These are phyloP conservation scores for Lachancea quebecensis DNA, from an alignment of 805 yeast species.

Conservation along the genomic window DNA sequence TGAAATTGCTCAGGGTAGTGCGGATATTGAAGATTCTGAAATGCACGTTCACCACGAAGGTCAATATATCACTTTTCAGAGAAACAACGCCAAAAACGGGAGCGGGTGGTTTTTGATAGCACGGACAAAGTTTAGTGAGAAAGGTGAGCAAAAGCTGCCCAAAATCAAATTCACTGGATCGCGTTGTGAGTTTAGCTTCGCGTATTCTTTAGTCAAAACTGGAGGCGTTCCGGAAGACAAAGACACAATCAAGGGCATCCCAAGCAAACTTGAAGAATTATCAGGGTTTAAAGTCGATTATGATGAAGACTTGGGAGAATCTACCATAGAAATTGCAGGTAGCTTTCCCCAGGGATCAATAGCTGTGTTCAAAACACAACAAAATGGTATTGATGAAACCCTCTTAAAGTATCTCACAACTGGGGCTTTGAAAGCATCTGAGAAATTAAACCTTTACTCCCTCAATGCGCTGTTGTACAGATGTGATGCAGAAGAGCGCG, in stretches of 20 bases:
- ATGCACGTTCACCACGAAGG: constrained; percentile 94
- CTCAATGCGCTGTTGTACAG: constrained; percentile 69
- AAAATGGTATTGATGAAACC: constrained; percentile 55
- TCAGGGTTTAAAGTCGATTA: constrained; percentile 42
- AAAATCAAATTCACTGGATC: constrained; percentile 59
- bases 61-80: constrained; percentile 83
- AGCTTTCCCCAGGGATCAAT: constrained; percentile 86
- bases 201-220: constrained; percentile 46
- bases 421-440: constrained; percentile 73
- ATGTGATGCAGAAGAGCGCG: constrained; percentile 84
- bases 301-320: constrained; percentile 36
- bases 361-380: constrained; percentile 68
- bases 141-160: constrained; percentile 44
- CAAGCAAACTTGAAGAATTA: constrained; percentile 52
- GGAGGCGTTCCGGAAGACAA: constrained; percentile 42
- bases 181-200: constrained; percentile 47
- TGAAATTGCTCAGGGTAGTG: constrained; percentile 44
- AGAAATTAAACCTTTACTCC: constrained; percentile 53
- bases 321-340: constrained; percentile 52
- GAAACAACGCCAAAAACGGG: constrained; percentile 78
- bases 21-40: constrained; percentile 58
- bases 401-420: constrained; percentile 61
- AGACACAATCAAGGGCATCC: constrained; percentile 50
- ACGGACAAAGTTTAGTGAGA: constrained; percentile 62
- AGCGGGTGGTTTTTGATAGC: constrained; percentile 86